These are phyloP conservation scores for Chimonanthus salicifolius DNA, from an alignment of 164 flowering plant species.

Conservation along the genomic window DNA sequence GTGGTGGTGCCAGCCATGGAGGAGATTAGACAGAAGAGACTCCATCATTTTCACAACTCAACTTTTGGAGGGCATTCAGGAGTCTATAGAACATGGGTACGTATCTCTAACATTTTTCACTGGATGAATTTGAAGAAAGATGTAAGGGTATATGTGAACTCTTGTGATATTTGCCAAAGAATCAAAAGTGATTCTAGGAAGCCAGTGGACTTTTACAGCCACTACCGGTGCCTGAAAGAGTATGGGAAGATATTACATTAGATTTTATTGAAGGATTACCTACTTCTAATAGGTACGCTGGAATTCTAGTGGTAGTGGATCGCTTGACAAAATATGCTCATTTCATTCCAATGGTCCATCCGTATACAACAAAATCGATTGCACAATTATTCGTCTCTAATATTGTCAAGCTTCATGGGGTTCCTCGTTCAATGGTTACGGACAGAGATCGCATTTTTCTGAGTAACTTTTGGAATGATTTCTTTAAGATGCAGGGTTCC, in stretches of 20 bases:
- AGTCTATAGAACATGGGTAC: neutral
- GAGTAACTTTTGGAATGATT: too few species aligned
- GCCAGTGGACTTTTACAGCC: neutral
- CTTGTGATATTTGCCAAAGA: neutral
- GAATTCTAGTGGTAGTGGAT: neutral
- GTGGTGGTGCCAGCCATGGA: neutral
- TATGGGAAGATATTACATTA: neutral
- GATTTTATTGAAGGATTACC: neutral
- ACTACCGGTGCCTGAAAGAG: neutral
- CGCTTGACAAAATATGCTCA: too few species aligned
- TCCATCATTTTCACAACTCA: slow-evolving; percentile 1
- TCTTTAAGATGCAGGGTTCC: too few species aligned
- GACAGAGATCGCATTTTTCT: too few species aligned
- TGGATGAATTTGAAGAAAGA: neutral
- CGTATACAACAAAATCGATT: too few species aligned
- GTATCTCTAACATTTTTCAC: neutral
- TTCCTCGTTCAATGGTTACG: too few species aligned
- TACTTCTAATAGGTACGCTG: neutral
- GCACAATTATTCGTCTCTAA: too few species aligned
- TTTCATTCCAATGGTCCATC: too few species aligned
- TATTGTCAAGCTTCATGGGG: too few species aligned
- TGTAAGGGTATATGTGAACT: neutral
- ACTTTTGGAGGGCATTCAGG: neutral
- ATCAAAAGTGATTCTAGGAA: neutral
- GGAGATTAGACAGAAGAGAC: neutral